Evolutionary conservation across 805 yeast genomes (phyloP).

Genomic region (Clavispora fructus): DNA sequence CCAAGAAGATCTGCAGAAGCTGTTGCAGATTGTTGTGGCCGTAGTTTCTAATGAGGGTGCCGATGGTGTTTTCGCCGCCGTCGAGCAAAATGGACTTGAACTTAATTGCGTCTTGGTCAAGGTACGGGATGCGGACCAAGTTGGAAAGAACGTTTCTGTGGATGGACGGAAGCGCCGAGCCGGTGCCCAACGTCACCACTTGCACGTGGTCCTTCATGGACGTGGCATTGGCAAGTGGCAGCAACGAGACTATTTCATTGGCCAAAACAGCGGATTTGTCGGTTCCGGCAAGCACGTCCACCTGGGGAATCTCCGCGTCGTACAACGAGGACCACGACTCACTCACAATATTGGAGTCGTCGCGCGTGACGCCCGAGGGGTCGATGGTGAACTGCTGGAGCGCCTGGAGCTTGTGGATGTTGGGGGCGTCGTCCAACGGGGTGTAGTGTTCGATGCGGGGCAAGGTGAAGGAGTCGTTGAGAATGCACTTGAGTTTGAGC

Average conservation of each 20-base stretch:
- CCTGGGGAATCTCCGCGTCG: slow-evolving; percentile 23
- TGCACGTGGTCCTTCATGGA: slow-evolving; percentile 52
- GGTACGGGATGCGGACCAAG: slow-evolving; percentile 63
- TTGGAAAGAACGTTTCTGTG: slow-evolving; percentile 83
- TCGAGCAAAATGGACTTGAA: slow-evolving; percentile 61
- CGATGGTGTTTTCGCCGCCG: slow-evolving; percentile 93
- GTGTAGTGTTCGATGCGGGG: slow-evolving; percentile 23
- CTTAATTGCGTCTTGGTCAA: slow-evolving; percentile 10
- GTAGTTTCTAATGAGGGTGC: slow-evolving; percentile 60
- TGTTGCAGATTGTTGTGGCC: slow-evolving; percentile 40
- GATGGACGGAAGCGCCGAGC: slow-evolving; percentile 83
- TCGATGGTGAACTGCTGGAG: slow-evolving; percentile 25
- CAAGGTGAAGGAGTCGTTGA: slow-evolving; percentile 40
- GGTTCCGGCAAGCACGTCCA: slow-evolving; percentile 9
- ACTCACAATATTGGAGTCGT: slow-evolving; percentile 11
- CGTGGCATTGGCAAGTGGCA: slow-evolving; percentile 2
- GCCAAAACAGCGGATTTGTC: slow-evolving; percentile 15
- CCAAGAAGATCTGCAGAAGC: slow-evolving; percentile 42
- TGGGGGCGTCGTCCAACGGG: slow-evolving; percentile 7
- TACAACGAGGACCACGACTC: slow-evolving; percentile 27
- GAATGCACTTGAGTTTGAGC: slow-evolving; percentile 53
- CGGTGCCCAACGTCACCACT: slow-evolving; percentile 81
- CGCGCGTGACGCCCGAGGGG: slow-evolving; percentile 18
- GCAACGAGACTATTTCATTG: slow-evolving; percentile 18
- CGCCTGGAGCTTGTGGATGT: slow-evolving; percentile 22